Conservation (phyloP, 805 yeast genomes). For the Lachancea sp. region DNA sequence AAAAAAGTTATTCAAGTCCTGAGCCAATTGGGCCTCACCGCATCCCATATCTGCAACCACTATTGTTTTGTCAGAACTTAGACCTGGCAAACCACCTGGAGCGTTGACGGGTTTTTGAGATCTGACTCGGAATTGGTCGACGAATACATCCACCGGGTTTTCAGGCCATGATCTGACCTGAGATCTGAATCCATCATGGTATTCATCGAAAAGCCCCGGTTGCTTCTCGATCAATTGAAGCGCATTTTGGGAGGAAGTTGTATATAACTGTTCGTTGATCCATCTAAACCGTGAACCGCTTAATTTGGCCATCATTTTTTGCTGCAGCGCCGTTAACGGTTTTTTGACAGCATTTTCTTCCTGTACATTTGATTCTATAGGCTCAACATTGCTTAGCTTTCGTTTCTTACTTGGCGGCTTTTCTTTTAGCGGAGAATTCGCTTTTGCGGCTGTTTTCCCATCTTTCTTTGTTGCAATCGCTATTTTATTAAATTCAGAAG, state of each 20-base stretch:
- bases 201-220: slow-evolving; percentile 87
- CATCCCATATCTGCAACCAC: slow-evolving; percentile 98
- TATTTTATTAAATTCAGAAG: background rate
- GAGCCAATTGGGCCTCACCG: slow-evolving; percentile 89
- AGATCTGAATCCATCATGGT: slow-evolving; percentile 89
- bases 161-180: slow-evolving; percentile 98
- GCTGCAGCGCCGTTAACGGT: slow-evolving; percentile 79
- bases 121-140: slow-evolving; percentile 57
- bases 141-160: slow-evolving; percentile 92
- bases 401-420: slow-evolving; percentile 2
- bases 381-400: slow-evolving; percentile 2
- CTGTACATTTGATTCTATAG: slow-evolving; percentile 11
- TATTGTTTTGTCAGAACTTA: slow-evolving; percentile 43
- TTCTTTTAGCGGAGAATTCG: background rate
- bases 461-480: slow-evolving; percentile 1
- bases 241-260: slow-evolving; percentile 74
- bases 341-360: slow-evolving; percentile 22
- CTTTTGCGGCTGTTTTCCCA: slow-evolving; percentile 8
- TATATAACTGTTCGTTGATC: slow-evolving; percentile 96
- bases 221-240: slow-evolving; percentile 64
- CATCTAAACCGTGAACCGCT: slow-evolving; percentile 95
- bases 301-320: slow-evolving; percentile 90
- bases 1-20: slow-evolving; percentile 51
- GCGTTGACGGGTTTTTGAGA: slow-evolving; percentile 71
- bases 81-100: slow-evolving; percentile 92